Base-by-base conservation (phyloP, 2,329 filamentous ascomycete species). In the Clonostachys rosea region DNA sequence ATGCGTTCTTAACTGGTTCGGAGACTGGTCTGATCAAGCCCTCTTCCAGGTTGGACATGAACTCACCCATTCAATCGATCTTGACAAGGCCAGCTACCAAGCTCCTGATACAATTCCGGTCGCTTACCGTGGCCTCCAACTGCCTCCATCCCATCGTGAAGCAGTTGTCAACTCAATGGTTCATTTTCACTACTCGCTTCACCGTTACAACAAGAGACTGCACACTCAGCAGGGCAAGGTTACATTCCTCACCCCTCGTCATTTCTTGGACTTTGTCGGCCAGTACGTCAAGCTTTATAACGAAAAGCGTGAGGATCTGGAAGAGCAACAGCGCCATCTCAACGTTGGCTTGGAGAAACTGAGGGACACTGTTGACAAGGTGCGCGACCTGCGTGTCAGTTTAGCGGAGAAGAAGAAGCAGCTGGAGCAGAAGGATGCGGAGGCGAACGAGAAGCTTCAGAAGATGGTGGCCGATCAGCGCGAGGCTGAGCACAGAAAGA, bases 1-100 rank as follows among this genome's bases (percentile, higher is more conserved):
- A 78, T 99, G 94, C 63, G 94, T 99, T 43, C 85, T 99, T 57
- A 99, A 99, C 71, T 99, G 94, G 94, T 96, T 99, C 65, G 94
- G 94, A 54, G 94, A 99, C 70, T 99, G 94, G 94, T 99, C 94
- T 45, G 94, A 99, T 66, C 94, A 99, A 71, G 95, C 94, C 36
- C 79, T 99, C 17, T 99, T 95, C 84, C 95, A 99, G 68, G 95
- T 99, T 52, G 91, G 89, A 20, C 91, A 89, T 52, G 94, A 99
- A 67, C 82, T 99, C 49, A 99, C 95, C 1, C 88, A 95, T 54
- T 92, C 90, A n/a, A 84, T 99, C 49, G 94, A 99, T 63, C 78
- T 99, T 47, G 94, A 99, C 63, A 86, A 91, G 52, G 76, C 88
- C 45, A 91, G 85, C 60, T 99, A 92, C 65, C 74, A 78, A 46